A percentile compares a stretch with the other conserved stretches of the same genome.
Evolutionary conservation across 1,284 basidiomycete genomes (phyloP).

Genomic region (Pyrrhoderma noxium): DNA sequence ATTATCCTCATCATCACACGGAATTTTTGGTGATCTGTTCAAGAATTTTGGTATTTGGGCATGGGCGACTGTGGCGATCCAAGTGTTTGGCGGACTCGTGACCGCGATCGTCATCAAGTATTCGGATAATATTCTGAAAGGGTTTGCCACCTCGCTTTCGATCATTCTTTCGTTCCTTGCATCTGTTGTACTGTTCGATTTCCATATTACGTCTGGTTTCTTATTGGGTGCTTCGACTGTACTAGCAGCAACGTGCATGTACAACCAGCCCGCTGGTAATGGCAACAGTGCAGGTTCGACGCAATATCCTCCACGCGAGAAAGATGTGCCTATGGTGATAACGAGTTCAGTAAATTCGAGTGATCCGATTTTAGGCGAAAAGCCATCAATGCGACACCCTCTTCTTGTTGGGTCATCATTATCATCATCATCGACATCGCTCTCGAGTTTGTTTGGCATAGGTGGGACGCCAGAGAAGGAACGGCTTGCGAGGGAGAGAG

Average conservation of each 20-base stretch:
- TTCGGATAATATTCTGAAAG: slow-evolving; percentile 86
- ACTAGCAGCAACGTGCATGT: slow-evolving; percentile 82
- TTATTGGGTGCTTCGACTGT: slow-evolving; percentile 78
- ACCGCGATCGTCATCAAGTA: slow-evolving; percentile 87
- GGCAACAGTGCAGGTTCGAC: not conserved
- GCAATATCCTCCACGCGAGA: slow-evolving; percentile 5
- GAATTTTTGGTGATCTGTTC: slow-evolving; percentile 44
- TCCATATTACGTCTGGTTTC: slow-evolving; percentile 81
- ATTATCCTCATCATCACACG: slow-evolving; percentile 6
- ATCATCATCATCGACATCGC: slow-evolving; percentile 8
- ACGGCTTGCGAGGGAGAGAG: slow-evolving; percentile 6
- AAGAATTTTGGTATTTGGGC: slow-evolving; percentile 84
- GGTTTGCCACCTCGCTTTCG: slow-evolving; percentile 88
- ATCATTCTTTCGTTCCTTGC: slow-evolving; percentile 92
- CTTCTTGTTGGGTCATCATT: no score
- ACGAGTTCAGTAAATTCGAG: not conserved
- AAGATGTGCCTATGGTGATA: slow-evolving; percentile 1
- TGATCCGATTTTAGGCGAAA: slow-evolving; percentile 16
- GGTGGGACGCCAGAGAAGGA: slow-evolving; percentile 8
- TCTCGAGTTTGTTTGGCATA: slow-evolving; percentile 13
- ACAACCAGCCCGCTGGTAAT: slow-evolving; percentile 56
- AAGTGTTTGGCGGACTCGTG: slow-evolving; percentile 85
- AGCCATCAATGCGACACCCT: slow-evolving; percentile 5
- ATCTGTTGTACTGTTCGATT: slow-evolving; percentile 82
- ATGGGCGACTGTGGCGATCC: slow-evolving; percentile 82